phyloP scores from a whole-genome alignment of 2,329 filamentous ascomycete genomes.

The Cucurbitaria berberidis region DNA sequence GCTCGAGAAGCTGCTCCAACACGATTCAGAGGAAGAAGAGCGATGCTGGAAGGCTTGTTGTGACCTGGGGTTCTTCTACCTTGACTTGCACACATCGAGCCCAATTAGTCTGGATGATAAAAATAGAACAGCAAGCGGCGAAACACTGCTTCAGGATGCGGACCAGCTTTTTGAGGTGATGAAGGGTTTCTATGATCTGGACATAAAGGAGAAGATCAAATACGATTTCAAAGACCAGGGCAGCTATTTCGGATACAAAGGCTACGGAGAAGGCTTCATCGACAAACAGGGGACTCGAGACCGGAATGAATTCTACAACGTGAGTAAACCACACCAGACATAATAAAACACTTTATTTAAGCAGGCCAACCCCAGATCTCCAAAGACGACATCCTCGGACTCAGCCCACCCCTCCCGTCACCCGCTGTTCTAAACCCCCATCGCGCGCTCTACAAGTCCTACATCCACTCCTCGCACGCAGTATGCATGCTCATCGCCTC shows the following conservation, averaged over 20 bases:
- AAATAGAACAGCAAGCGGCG: no score
- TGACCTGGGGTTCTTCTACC: conserved; percentile 64
- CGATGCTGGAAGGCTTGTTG: conserved; percentile 52
- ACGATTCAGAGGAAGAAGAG: conserved; percentile 44
- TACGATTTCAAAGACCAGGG: conserved; percentile 60
- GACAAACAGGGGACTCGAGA: conserved; percentile 58
- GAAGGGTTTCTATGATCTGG: conserved; percentile 56
- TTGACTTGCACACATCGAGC: conserved; percentile 51
- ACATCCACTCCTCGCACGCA: conserved; percentile 54
- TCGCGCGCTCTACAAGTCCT: conserved; percentile 50
- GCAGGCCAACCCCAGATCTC: conserved; percentile 44
- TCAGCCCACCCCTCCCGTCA: conserved; percentile 49
- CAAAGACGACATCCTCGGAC: conserved; percentile 59
- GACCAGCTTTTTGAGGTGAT: conserved; percentile 56
- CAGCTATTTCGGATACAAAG: conserved; percentile 61
- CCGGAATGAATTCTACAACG: conserved; percentile 63
- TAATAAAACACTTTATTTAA: neutral
- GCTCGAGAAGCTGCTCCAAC: conserved; percentile 46
- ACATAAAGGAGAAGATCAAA: conserved; percentile 58
- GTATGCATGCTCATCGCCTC: conserved; percentile 55
- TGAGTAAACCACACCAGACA: conserved; percentile 30
- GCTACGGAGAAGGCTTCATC: conserved; percentile 54
- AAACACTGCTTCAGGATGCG: conserved; percentile 51
- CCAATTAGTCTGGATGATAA: no score
- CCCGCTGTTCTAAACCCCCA: conserved; percentile 51